Evolutionary conservation across 2,329 filamentous ascomycete species (phyloP), one percentile per base, ranked within the genome.

Genomic region (Nannizzia gypsea): DNA sequence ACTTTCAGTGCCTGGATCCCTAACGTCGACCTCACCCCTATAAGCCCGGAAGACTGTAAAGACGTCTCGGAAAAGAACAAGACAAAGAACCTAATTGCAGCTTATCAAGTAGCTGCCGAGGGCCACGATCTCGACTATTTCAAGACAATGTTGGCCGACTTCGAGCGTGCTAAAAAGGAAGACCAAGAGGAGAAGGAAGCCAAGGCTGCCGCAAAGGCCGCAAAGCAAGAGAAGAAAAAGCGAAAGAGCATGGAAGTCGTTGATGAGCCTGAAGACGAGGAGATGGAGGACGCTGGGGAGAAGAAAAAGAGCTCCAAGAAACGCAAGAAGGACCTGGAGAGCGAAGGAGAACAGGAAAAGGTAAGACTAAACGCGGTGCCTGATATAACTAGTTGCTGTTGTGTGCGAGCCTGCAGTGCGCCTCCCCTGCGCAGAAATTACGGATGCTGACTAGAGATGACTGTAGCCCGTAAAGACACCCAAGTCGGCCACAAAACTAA

Each of bases 321-420:
- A 82, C 96, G 96, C 81, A 96, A 96, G 81, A 86, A 90, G 67
- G 95, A 95, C 82, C 86, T 89, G 69, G 79, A 78, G 22, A 77
- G 74, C 0, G 83, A 83, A 42, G 80, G 78, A 62, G 83, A 85
- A 59, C 88, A 84, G 13, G 80, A 79, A 24, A 87, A 86, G 75
- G 84, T 85, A 70, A 74, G 78, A 31, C 3, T 2, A 22, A 56
- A 40, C 24, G n/a, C 15, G 6, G 6, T 8, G 6, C 24, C 22
- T 3, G 31, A 11, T 17, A 17, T 36, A 34, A 15, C 22, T 15
- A 1, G 38, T 59, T 54, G 28, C 24, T 13, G 50, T 54, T 55
- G 40, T 13, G 9, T 57, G 48, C 31, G 50, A 55, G 17, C n/a
- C 9, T 13, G 31, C 13, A 11, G 31, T 48, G n/a, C 48, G 20